Base-by-base conservation (phyloP, 1,284 basidiomycete genomes). In the Ustilago xerochloae region DNA sequence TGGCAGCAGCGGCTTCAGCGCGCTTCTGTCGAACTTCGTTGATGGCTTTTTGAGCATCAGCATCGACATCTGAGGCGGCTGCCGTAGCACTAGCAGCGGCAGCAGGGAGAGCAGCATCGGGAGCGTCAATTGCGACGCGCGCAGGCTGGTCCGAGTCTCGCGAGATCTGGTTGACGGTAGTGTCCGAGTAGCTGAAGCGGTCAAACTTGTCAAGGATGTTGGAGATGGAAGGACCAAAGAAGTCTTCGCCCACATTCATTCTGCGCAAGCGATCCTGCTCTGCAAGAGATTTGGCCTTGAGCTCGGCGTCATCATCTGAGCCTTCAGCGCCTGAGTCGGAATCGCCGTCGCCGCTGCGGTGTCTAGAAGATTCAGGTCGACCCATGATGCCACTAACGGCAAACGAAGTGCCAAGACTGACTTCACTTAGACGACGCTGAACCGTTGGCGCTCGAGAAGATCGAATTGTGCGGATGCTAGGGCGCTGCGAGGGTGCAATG, bases 171-270 rank as follows among this genome's bases (percentile, higher is more conserved):
- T 67, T 61, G 64, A 74, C 38, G 15, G 70, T 63, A 16, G 69
- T 33, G 41, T 68, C 69, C 24, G 70, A 71, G 29, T 68, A 63
- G 47, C 67, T 64, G 52, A 64, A 69, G n/a, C 55, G 66, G 26
- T 69, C 73, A 36, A 81, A 79, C 18, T 54, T 61, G 53, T 79
- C 79, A 26, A 81, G 59, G 24, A 81, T 56, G 29, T 52, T 56
- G 20, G 66, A 60, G 16, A 81, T 53, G 4, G 67, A 67, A 7
- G 69, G 77, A 4, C 80, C 80, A 28, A 81, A 81, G 65, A 81
- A 81, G 61, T 81, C 80, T 24, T 81, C 80, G 15, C 80, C 80
- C 24, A 81, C 72, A 15, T 80, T 79, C 76, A 81, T 80, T 45
- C 53, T 63, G 5, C 80, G 71, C 7, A 81, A 55, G n/a, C 80